Base-by-base conservation (phyloP, 2,329 filamentous ascomycete species). In the Penicillium frequentans region DNA sequence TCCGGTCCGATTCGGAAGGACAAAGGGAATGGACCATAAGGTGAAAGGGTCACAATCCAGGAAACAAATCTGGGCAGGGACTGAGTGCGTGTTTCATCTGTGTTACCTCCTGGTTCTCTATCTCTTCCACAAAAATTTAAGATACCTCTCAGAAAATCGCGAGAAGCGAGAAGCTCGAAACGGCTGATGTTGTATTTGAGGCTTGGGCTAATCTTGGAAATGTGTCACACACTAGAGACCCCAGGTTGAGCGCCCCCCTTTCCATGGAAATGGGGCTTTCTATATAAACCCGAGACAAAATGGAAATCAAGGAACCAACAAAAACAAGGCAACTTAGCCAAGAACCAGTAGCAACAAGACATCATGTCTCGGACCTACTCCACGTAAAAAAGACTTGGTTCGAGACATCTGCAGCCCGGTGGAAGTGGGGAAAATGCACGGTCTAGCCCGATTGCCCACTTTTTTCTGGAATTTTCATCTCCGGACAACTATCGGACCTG, bases 1-100 rank as follows among this genome's bases (percentile, higher is more conserved):
- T 47, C 45, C 44, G 57, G 57, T 57, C 56, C 45, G 45, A 55
- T 58, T 54, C 27, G 46, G 23, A 43, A 49, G 23, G 37, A 23
- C 39, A 42, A 42, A 42, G 11, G 43, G 21, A 52, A 11, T 24
- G 26, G 48, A 29, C 37, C 43, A 49, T 48, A 37, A 45, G 35
- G 8, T 29, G 19, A 51, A 43, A 48, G 27, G 27, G 27, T 27
- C 54, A 57, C 37, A 55, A 48, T 49, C 50, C 6, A 47, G 14
- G 37, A 29, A 23, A 27, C 24, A 21, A 39, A 47, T 46, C 42
- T 33, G 51, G 29, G 8, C 51, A 53, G 43, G 42, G 33, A 54
- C 54, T 42, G 47, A 42, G 23, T 24, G 24, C 42, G 49, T 45
- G 52, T 60, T 57, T 51, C 54, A 54, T 54, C 37, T 43, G 57